Evolutionary conservation across 352 stramenopile species (phyloP), one percentile per base, ranked within the genome.

Genomic region (Halophytophthora batemanensis): DNA sequence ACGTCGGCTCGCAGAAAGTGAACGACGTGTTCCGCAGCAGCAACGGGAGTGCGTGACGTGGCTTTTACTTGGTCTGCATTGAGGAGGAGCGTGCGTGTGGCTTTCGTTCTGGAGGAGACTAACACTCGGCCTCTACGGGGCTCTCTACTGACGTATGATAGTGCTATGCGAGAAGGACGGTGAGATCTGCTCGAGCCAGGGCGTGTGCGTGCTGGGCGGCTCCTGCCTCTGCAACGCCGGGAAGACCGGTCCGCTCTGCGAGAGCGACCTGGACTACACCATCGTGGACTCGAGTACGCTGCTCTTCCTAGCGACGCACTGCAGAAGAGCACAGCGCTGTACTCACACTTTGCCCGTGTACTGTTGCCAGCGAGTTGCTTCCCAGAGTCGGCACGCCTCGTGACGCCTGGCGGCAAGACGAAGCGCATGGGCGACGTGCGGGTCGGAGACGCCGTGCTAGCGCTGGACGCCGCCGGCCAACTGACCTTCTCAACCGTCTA

Each of bases 121-220:
- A 45, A 35, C 56, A 29, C 46, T 25, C n/a, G 31, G 15, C 14
- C 29, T 53, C 25, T 55, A 28, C 63, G 42, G 39, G 7, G 52
- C 44, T 36, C n/a, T 43, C 37, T 34, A 6, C 19, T 13, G 45
- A 39, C 35, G 2, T 37, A n/a, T n/a, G n/a, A n/a, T n/a, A 91
- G 81, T 90, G 72, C 56, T 92, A 14, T 92, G 81, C 42, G 81
- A 92, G 55, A 60, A 69, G n/a, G 47, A 86, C 40, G 82, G 82
- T 40, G 62, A 69, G 22, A 82, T 92, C 51, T 90, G 79, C 53
- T 84, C 71, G 6, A 72, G 76, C 39, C 39, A 77, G 46, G 82
- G 82, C 7, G 80, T 73, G 18, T 92, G 82, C 45, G 81, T 77
- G 6, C 53, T 73, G 48, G 79, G 79, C 22, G 79, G 82, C n/a